These are phyloP conservation scores for Ascochyta rabiei DNA, from an alignment of 2,329 filamentous ascomycete genomes.

Conservation along the genomic window DNA sequence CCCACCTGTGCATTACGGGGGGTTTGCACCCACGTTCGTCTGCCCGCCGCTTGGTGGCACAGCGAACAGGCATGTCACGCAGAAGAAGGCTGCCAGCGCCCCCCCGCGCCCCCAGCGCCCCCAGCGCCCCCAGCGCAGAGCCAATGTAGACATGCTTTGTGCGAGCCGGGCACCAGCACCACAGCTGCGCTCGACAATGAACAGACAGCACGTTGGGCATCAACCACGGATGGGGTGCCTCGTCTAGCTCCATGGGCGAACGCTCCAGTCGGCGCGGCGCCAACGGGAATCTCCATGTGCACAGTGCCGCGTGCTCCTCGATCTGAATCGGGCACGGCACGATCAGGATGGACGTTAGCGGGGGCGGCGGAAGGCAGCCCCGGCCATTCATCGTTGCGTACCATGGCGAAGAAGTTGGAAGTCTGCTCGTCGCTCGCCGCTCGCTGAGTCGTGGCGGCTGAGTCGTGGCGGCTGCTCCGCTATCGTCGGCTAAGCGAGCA, in stretches of 20 bases:
- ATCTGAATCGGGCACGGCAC: conserved; percentile 16
- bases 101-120: too few species aligned
- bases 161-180: too few species aligned
- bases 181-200: not conserved
- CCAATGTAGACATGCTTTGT: not conserved
- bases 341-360: conserved; percentile 18
- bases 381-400: conserved; percentile 15
- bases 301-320: conserved; percentile 6
- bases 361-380: conserved; percentile 10
- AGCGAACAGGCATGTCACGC: conserved; percentile 3
- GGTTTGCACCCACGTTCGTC: conserved; percentile 24
- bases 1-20: conserved; percentile 21
- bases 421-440: conserved; percentile 2
- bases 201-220: conserved; percentile 11
- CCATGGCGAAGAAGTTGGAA: too few species aligned
- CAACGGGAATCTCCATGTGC: conserved; percentile 15
- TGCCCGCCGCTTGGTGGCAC: too few species aligned
- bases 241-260: conserved; percentile 4
- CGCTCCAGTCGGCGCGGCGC: conserved; percentile 8
- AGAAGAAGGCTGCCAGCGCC: not conserved
- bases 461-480: conserved; percentile 9
- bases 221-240: conserved; percentile 6
- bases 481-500: conserved; percentile 13
- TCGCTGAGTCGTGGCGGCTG: conserved; percentile 5
- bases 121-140: conserved; percentile 11